These are phyloP conservation scores for Aspergillus caelatus DNA, from an alignment of 2,329 filamentous ascomycete genomes.

Conservation along the genomic window DNA sequence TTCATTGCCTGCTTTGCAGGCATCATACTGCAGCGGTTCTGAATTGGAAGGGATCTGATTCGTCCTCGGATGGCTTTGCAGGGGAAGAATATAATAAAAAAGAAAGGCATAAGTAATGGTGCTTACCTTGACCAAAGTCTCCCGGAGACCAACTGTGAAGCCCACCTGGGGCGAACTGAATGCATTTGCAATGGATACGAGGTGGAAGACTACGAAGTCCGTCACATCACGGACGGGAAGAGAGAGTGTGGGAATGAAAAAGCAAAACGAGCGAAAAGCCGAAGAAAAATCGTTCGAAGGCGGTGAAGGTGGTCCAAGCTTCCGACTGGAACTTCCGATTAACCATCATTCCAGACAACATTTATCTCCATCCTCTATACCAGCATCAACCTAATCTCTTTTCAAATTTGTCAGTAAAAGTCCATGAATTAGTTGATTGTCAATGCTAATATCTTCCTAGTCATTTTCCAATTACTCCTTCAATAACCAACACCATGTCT, in stretches of 20 bases:
- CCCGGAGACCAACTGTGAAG: slow-evolving; percentile 35
- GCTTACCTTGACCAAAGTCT: slow-evolving; percentile 39
- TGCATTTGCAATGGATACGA: slow-evolving; percentile 37
- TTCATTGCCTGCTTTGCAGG: slow-evolving; percentile 51
- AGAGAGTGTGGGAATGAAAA: slow-evolving; percentile 16
- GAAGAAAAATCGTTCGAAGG: slow-evolving; percentile 21
- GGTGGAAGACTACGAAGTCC: slow-evolving; percentile 10
- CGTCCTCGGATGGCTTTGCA: slow-evolving; percentile 40
- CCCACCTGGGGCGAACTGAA: slow-evolving; percentile 40
- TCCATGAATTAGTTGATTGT: not conserved
- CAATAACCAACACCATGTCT: slow-evolving; percentile 58
- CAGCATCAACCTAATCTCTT: not conserved
- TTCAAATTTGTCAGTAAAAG: not conserved
- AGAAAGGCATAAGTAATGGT: slow-evolving; percentile 10
- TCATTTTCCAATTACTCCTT: not conserved
- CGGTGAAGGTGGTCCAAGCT: slow-evolving; percentile 34
- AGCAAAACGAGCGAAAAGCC: slow-evolving; percentile 15
- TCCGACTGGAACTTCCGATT: slow-evolving; percentile 28
- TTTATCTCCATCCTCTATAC: slow-evolving; percentile 10
- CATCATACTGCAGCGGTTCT: slow-evolving; percentile 73
- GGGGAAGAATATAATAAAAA: slow-evolving; percentile 8
- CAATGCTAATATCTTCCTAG: not conserved
- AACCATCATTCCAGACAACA: slow-evolving; percentile 9
- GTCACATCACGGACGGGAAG: slow-evolving; percentile 27
- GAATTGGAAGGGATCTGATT: slow-evolving; percentile 41